phyloP scores from a whole-genome alignment of 129 eudicot genomes.

The Flaveria trinervia region DNA sequence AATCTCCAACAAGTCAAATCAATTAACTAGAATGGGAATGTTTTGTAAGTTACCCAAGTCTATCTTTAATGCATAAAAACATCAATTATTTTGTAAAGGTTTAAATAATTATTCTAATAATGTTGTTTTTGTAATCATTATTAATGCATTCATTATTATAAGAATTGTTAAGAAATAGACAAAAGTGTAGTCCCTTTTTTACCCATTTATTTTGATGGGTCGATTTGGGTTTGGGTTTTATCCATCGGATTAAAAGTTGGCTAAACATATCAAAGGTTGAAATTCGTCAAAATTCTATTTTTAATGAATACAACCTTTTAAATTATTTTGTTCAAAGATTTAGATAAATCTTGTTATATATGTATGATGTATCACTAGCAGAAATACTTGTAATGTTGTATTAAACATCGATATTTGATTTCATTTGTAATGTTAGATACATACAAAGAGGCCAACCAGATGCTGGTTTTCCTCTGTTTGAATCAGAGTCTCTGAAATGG shows the following conservation, averaged over 20 bases:
- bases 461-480: conserved; percentile 80
- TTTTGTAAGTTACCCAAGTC: neutral
- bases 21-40: neutral
- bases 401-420: neutral
- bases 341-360: neutral
- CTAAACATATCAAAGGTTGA: neutral
- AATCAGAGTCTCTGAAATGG: conserved; percentile 84
- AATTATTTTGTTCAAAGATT: neutral
- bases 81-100: neutral
- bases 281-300: neutral
- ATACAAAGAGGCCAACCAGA: conserved; percentile 78
- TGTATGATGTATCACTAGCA: neutral
- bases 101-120: too few species aligned
- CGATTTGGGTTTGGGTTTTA: too few species aligned
- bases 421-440: conserved; percentile 19
- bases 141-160: neutral
- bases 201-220: neutral
- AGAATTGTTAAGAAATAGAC: too few species aligned
- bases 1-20: too few species aligned
- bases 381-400: neutral
- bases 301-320: neutral
- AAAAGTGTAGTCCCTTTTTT: neutral
- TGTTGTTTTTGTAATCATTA: neutral
- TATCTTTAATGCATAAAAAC: neutral
- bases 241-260: too few species aligned